Evolutionary conservation across 108 stramenopile genomes (phyloP), one percentile per base, ranked within the genome.

Genomic region (Cylindrotheca closterium): DNA sequence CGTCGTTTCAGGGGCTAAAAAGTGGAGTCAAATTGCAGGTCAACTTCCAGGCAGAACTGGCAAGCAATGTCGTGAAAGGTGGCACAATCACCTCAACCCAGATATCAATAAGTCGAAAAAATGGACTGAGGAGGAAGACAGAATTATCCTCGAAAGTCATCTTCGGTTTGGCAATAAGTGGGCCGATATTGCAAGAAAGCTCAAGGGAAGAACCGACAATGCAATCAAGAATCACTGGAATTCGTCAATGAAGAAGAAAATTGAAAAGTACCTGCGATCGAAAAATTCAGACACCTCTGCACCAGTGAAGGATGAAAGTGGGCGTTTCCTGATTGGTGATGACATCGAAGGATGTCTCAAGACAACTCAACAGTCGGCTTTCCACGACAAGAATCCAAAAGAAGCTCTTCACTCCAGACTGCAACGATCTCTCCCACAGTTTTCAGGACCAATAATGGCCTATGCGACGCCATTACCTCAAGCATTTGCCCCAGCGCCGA

Each of bases 141-240:
- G 87, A 17, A 76, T 79, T 28, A 96, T 99, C 68, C 68, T 92
- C 54, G 66, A 83, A 27, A 80, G 63, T 56, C 96, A 99, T 62
- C 52, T 64, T 18, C 67, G 60, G 22, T 67, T 89, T 25, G 98
- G 98, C 22, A 96, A 96, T 67, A 82, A 83, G 46, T 98, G 98
- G 98, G 91, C 95, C 19, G 91, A 96, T 56, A 96, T 97, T 61
- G 91, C 96, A 18, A 87, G 88, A 55, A 71, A 85, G 33, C 68
- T 97, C 32, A 79, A 75, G 19, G 97, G 96, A 18, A 80, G 96
- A 26, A 99, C 98, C 4, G 97, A 99, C 75, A 99, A 98, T 76
- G 92, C 97, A 31, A 98, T 99, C 65, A 99, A 96, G 74, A 96
- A 96, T 70, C 95, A 94, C 64, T 97, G 95, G 95, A 97, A 97